A percentile compares a stretch with the other conserved stretches of the same genome.
Evolutionary conservation across 257 asterid genomes (phyloP).

Genomic region (Thymus mandschuricus): DNA sequence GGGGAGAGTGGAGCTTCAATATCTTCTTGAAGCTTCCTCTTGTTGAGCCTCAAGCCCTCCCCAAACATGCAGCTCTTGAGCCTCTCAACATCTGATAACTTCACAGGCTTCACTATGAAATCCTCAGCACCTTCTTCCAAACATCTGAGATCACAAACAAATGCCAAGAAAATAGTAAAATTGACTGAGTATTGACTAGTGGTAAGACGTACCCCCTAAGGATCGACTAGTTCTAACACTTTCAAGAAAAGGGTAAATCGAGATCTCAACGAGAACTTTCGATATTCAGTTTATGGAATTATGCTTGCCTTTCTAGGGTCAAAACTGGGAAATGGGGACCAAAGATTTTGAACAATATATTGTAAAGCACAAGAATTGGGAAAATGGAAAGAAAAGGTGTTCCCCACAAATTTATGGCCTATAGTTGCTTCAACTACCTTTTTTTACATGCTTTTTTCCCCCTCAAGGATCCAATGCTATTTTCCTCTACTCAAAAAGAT

Average conservation of each 20-base stretch:
- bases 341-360: slow-evolving; percentile 14
- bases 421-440: slow-evolving; percentile 27
- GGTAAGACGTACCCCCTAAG: too few relatives aligned
- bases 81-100: slow-evolving; percentile 73
- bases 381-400: slow-evolving; percentile 3
- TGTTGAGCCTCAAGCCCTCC: slow-evolving; percentile 56
- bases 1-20: slow-evolving; percentile 33
- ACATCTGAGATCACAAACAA: slow-evolving; percentile 52
- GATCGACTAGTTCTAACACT: background rate
- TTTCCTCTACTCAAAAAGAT: slow-evolving; percentile 1
- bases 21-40: slow-evolving; percentile 64
- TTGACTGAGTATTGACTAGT: too few relatives aligned
- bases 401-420: slow-evolving; percentile 33
- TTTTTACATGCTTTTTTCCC: slow-evolving; percentile 22
- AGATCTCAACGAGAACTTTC: background rate
- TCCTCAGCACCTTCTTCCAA: slow-evolving; percentile 98
- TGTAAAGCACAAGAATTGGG: slow-evolving; percentile 13
- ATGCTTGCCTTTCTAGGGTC: slow-evolving; percentile 26
- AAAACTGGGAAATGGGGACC: slow-evolving; percentile 22
- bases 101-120: slow-evolving; percentile 88
- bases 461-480: slow-evolving; percentile 32
- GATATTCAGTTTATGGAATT: background rate
- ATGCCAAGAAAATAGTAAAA: background rate
- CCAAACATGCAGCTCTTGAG: slow-evolving; percentile 79
- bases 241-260: background rate